Base-by-base conservation (phyloP, 169 alveolate species). In the Plasmodium billcollinsi region DNA sequence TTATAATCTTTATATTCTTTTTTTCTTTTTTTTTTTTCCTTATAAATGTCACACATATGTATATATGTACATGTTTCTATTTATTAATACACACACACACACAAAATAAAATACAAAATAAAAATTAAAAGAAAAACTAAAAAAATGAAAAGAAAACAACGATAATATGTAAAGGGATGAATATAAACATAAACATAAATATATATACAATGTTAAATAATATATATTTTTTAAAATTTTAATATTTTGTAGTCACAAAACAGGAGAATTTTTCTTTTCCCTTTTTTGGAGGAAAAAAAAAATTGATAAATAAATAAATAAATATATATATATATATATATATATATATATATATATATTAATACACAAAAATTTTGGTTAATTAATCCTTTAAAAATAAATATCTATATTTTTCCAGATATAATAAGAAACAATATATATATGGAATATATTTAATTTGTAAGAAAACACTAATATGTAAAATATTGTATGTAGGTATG, bases 341-440 rank as follows among this genome's bases (percentile, higher is more conserved):
- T 29, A 29, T 33, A 33, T 33, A 56, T 5, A 11, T 56, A 56
- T 15, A 18, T 26, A 14, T 8, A 62, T 26, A 0, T 12, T 20
- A 62, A 33, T 33, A 33, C 45, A 33, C 9, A 33, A 33, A 21
- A 21, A 62, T 26, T 1, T 21, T 24, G 12, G 26, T 21, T 56
- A 56, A 56, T 56, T 56, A 56, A 56, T 56, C 65, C 65, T 56
- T 56, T n/a, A 56, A 56, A 5, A 33, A 33, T 56, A 56, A 11
- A 56, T 15, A 56, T 14, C 65, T 56, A 56, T 56, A 56, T 56
- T 56, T 56, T 56, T 56, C 21, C 15, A 11, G 15, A 21, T 15
- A 14, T 14, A 15, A 1, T 1, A 56, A 56, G 9, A 15, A 56
- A 56, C 65, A 33, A 33, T 33, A 33, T 33, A 33, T 33, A 33